Percentiles rank a stretch among this genome's conserved stretches.
phyloP scores from a whole-genome alignment of 2,329 filamentous ascomycete species.

The Myriosclerotinia scirpicola region DNA sequence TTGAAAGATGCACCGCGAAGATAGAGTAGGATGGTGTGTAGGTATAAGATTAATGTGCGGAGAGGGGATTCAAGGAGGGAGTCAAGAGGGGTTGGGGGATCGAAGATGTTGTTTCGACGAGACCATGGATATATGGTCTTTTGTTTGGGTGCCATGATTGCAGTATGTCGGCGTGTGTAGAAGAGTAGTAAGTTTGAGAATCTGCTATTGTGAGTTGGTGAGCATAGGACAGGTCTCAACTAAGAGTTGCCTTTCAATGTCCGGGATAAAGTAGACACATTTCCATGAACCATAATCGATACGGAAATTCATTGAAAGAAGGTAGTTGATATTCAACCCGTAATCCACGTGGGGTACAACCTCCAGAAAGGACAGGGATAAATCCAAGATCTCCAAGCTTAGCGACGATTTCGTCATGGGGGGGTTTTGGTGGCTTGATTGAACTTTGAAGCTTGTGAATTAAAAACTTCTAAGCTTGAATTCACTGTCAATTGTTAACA shows the following conservation, averaged over 20 bases:
- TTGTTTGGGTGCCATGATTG: conserved; percentile 21
- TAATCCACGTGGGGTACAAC: neutral
- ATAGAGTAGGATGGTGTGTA: conserved; percentile 64
- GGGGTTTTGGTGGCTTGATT: neutral
- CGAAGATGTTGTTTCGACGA: conserved; percentile 35
- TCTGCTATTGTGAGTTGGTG: neutral
- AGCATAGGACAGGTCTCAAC: conserved; percentile 7
- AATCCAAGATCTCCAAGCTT: conserved; percentile 15
- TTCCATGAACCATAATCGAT: neutral
- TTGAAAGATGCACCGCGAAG: conserved; percentile 66
- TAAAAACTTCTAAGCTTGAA: conserved; percentile 11
- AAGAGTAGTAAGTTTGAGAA: neutral
- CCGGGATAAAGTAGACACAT: conserved; percentile 5
- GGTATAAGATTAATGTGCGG: conserved; percentile 57
- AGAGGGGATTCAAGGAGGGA: conserved; percentile 68
- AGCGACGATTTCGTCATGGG: conserved; percentile 20
- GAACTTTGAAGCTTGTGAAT: conserved; percentile 11
- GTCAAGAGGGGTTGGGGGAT: conserved; percentile 53
- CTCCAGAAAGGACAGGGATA: neutral
- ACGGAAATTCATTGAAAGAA: neutral
- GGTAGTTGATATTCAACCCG: neutral
- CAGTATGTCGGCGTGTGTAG: neutral
- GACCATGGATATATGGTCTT: conserved; percentile 37
- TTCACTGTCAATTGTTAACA: neutral
- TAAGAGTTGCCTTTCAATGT: conserved; percentile 4